Evolutionary conservation across 1,139 yeast genomes (phyloP), one percentile per base, ranked within the genome.

Genomic region (Saccharomyces hybrid): DNA sequence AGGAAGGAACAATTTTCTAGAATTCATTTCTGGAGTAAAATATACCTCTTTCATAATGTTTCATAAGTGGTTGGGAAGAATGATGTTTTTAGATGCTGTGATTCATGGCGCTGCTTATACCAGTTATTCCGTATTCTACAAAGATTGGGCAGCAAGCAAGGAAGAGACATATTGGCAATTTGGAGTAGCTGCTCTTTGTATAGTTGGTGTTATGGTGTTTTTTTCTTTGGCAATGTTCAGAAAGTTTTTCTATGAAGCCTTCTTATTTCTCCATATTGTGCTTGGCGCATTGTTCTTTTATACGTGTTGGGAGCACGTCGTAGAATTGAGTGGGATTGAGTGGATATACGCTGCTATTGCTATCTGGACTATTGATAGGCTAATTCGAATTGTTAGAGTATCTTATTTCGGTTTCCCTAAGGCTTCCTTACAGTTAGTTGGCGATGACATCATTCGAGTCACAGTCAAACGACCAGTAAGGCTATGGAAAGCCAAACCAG

Each of bases 51-150:
- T 84, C 63, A 73, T 83, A 54, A 72, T 77, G 28, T 75, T 82
- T 64, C 93, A 86, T 69, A 80, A 83, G 62, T 83, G 88, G 84
- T 63, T 82, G 5, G 81, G 86, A 1, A 77, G 93, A 54, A 66
- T 78, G 2, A 65, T 68, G 65, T 55, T 66, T 2, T 9, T 66
- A 2, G 64, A 66, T 53, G 70, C 75, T 2, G 48, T 75, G 25
- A 63, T 81, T 25, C 91, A 86, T 64, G 75, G 80, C 5, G 49
- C 60, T 20, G 76, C 62, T 73, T 56, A 82, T 81, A 32, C 71
- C 67, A 68, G 67, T 70, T 72, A 69, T 55, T 66, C 64, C 0
- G 14, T 58, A 5, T 41, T 54, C 16, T 56, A 59, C 5, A 52
- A 56, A 5, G 50, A 59, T 2, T 55, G 57, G 9, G 28, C 31